Evolutionary conservation across 805 yeast genomes (phyloP), one percentile per base, ranked within the genome.

Genomic region (Saturnispora zaruensis): DNA sequence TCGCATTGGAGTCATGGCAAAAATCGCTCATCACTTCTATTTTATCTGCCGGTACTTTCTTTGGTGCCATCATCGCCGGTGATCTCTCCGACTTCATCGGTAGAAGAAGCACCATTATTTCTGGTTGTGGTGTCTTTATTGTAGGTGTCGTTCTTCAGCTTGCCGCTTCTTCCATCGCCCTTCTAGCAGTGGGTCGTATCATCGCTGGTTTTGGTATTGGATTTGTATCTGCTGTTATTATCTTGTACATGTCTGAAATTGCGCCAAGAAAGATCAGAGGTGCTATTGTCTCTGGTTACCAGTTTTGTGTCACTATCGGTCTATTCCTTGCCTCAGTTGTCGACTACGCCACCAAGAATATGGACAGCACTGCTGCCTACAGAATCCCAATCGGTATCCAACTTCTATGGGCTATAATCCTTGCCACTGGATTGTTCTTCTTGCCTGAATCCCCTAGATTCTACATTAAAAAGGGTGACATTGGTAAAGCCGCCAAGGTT

Each of bases 171-270:
- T 68, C 74, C 45, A 69, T 76, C 55, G 66, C 73, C 8, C 64
- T 80, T 18, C 63, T 82, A 13, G 76, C 81, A 55, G 80, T 77
- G n/a, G 91, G 91, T 43, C 73, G 93, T 61, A 76, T 77, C 26
- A 68, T 86, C 55, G 81, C 87, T 26, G 95, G 96, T 51, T 57
- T 84, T 9, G 86, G 87, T 51, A 87, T 87, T 53, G 96, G 96
- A 57, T 78, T 80, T 53, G 74, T 85, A 37, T 79, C 90, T 36
- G 87, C 89, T 41, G 73, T 83, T 51, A 85, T 84, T 32, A 90
- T 95, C 46, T 68, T 87, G 63, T 85, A 84, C 63, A 82, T 83
- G 71, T 84, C 90, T 30, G 87, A 85, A 65, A 81, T 86, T 36
- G 77, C 88, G 16, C 93, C 93, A 25, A 80, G 76, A 58, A 81